phyloP scores from a whole-genome alignment of 23 red algal species.

The Agarophyton chilense region DNA sequence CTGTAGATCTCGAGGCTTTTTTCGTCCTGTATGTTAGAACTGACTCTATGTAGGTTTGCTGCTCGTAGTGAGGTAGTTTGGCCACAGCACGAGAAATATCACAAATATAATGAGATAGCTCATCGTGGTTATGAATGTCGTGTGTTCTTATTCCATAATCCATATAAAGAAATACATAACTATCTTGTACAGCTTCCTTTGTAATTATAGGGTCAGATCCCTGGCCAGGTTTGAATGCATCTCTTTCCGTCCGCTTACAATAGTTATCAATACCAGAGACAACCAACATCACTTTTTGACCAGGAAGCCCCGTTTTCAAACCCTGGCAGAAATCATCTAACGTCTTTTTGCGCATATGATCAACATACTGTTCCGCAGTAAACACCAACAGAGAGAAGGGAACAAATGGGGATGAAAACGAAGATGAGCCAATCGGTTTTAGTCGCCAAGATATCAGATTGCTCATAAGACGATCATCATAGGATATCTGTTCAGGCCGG shows the following conservation, averaged over 20 bases:
- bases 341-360: neutral
- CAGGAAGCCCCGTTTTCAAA: neutral
- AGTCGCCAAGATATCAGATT: conserved; percentile 35
- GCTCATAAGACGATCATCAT: neutral
- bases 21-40: conserved; percentile 7
- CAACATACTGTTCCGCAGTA: conserved; percentile 3
- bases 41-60: conserved; percentile 13
- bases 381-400: neutral
- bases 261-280: conserved; percentile 23
- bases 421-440: neutral
- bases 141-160: conserved; percentile 62
- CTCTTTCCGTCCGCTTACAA: neutral
- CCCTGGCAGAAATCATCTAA: neutral
- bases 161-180: conserved; percentile 41
- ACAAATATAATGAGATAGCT: conserved; percentile 11
- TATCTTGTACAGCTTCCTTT: conserved; percentile 33
- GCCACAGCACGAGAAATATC: conserved; percentile 38
- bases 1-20: neutral
- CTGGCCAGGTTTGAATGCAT: neutral
- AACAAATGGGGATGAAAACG: neutral
- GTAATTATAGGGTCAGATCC: neutral
- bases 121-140: neutral
- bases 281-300: conserved; percentile 10
- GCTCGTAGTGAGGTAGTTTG: neutral
- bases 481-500: neutral